Evolutionary conservation across 2,329 filamentous ascomycete species (phyloP).

Genomic region (Diplodia corticola): DNA sequence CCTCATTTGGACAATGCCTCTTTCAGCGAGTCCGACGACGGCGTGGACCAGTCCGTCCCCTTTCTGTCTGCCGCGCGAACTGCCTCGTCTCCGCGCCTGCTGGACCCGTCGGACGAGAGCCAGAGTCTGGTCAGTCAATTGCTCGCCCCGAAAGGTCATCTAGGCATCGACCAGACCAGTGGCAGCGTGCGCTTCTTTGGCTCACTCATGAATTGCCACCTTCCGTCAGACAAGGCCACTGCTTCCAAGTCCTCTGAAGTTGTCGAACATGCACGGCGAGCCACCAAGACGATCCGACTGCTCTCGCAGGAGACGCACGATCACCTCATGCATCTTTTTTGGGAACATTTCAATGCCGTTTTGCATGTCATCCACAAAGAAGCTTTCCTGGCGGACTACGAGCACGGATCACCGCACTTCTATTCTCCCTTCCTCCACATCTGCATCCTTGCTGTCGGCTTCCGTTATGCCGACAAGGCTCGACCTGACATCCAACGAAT

Average conservation of each 20-base stretch:
- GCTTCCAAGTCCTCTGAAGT: slow-evolving; percentile 26
- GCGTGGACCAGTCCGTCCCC: not conserved
- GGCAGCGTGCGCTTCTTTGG: slow-evolving; percentile 56
- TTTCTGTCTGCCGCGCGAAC: slow-evolving; percentile 24
- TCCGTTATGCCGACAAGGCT: slow-evolving; percentile 52
- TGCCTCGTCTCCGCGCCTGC: slow-evolving; percentile 35
- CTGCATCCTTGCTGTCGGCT: slow-evolving; percentile 54
- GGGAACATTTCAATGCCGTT: slow-evolving; percentile 54
- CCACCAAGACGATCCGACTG: slow-evolving; percentile 51
- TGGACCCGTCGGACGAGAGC: slow-evolving; percentile 33
- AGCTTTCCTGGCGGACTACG: slow-evolving; percentile 52
- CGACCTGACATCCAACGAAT: slow-evolving; percentile 53
- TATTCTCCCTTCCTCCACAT: slow-evolving; percentile 57
- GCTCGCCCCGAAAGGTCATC: slow-evolving; percentile 52
- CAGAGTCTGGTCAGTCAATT: slow-evolving; percentile 48
- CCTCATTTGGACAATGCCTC: slow-evolving; percentile 35
- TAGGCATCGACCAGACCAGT: slow-evolving; percentile 54
- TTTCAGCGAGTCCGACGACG: slow-evolving; percentile 28
- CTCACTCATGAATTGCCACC: slow-evolving; percentile 55
- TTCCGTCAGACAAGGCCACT: slow-evolving; percentile 44
- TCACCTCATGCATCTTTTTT: slow-evolving; percentile 55
- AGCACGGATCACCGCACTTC: slow-evolving; percentile 49
- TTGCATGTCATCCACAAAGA: slow-evolving; percentile 53
- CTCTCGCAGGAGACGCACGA: slow-evolving; percentile 52
- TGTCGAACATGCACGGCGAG: slow-evolving; percentile 48